Conservation (phyloP, 352 stramenopile species). For the Pythium myriotylum region DNA sequence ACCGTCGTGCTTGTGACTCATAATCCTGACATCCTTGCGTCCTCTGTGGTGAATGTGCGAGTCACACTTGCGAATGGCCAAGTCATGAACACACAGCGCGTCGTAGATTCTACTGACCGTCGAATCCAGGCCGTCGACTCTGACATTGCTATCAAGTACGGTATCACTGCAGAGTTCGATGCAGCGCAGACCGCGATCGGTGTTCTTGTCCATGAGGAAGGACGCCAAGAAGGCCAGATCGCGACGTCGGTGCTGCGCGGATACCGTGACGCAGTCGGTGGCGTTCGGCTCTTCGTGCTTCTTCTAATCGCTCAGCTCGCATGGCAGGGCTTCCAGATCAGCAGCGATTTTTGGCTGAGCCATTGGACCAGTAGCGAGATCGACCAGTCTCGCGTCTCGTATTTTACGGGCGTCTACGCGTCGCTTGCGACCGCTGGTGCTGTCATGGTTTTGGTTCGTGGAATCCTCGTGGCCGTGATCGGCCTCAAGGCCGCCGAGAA, state of each 20-base stretch:
- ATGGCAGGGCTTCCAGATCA: conserved; percentile 35
- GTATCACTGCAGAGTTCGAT: conserved; percentile 34
- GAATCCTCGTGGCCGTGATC: conserved; percentile 6
- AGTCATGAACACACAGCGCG: background rate
- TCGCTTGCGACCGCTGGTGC: conserved; percentile 2
- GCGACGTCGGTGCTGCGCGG: background rate
- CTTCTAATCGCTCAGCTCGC: conserved; percentile 21
- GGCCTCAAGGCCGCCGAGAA: conserved; percentile 10
- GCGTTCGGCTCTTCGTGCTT: background rate
- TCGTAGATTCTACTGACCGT: background rate
- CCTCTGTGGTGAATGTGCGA: conserved; percentile 9
- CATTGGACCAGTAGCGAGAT: conserved; percentile 12
- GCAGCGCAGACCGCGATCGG: conserved; percentile 52
- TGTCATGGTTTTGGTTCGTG: conserved; percentile 23
- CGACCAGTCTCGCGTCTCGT: background rate
- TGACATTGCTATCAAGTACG: background rate
- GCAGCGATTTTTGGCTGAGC: conserved; percentile 33
- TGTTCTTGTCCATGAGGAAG: background rate
- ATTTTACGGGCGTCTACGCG: conserved; percentile 6
- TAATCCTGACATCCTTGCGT: conserved; percentile 32
- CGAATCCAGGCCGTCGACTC: background rate
- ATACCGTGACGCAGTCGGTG: conserved; percentile 4
- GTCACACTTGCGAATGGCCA: conserved; percentile 8
- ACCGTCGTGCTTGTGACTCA: conserved; percentile 91
- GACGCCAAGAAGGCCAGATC: conserved; percentile 10